phyloP scores from a whole-genome alignment of 2,329 filamentous ascomycete genomes.

The Penicillium sp. region DNA sequence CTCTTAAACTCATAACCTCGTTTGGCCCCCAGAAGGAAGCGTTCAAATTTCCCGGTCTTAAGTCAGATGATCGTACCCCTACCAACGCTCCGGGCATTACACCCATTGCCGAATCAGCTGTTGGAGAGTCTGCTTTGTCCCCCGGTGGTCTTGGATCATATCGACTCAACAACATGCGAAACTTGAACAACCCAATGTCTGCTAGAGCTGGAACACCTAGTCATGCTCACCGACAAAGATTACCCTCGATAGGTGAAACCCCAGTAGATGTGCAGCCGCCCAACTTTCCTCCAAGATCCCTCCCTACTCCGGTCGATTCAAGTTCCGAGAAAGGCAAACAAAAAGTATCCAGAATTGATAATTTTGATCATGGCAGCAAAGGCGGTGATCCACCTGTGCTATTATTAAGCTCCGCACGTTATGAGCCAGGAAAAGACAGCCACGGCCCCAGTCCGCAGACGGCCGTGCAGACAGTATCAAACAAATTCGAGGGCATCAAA shows the following conservation, averaged over 20 bases:
- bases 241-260: conserved; percentile 74
- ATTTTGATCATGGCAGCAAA: conserved; percentile 23
- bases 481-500: conserved; percentile 53
- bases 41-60: conserved; percentile 59
- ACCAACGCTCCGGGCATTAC: conserved; percentile 74
- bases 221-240: conserved; percentile 59
- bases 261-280: conserved; percentile 50
- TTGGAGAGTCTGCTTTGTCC: conserved; percentile 57
- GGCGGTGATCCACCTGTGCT: conserved; percentile 26
- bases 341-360: conserved; percentile 16
- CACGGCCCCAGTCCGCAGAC: conserved; percentile 52
- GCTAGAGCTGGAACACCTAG: conserved; percentile 60
- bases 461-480: conserved; percentile 64
- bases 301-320: conserved; percentile 44
- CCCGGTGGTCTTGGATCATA: conserved; percentile 63
- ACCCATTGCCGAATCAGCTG: conserved; percentile 76
- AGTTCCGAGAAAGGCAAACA: conserved; percentile 45
- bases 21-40: conserved; percentile 60
- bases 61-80: conserved; percentile 62
- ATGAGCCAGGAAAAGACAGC: conserved; percentile 39
- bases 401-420: conserved; percentile 43
- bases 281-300: conserved; percentile 37
- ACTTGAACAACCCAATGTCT: conserved; percentile 66
- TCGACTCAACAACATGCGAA: conserved; percentile 57
- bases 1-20: conserved; percentile 85